These are phyloP conservation scores for Lenwebbia sp. DNA, from an alignment of 345 rosid genomes.

Conservation along the genomic window DNA sequence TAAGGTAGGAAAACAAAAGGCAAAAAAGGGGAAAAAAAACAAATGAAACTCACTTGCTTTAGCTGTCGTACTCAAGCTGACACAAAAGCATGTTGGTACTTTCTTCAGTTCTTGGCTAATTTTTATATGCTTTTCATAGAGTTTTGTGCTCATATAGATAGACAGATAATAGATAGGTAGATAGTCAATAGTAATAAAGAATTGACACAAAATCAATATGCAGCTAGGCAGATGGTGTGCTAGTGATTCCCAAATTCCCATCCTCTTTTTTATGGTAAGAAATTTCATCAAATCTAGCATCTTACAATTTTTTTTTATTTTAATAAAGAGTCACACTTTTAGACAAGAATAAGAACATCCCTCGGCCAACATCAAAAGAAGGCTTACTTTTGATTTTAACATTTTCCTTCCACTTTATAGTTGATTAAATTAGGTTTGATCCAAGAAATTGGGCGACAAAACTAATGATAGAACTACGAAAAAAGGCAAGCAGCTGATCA, in stretches of 20 bases:
- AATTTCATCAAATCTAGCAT: not conserved
- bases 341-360: not conserved
- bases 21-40: not conserved
- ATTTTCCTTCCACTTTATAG: not conserved
- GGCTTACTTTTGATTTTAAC: not conserved
- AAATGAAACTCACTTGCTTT: not conserved
- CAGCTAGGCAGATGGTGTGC: not conserved
- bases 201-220: not conserved
- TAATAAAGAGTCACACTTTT: not conserved
- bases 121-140: not conserved
- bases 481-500: not conserved
- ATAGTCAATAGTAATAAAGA: not conserved
- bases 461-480: not conserved
- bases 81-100: not conserved
- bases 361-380: not conserved
- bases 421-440: not conserved
- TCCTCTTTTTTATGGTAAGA: not conserved
- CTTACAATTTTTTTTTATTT: not conserved
- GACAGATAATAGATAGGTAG: too few species aligned
- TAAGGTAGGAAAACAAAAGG: not conserved
- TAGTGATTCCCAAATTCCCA: not conserved
- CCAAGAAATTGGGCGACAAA: not conserved
- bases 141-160: not conserved
- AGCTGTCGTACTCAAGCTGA: not conserved
- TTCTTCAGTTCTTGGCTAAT: not conserved